Conservation (phyloP, 2,329 filamentous ascomycete genomes). For the Alternaria incomplexa region DNA sequence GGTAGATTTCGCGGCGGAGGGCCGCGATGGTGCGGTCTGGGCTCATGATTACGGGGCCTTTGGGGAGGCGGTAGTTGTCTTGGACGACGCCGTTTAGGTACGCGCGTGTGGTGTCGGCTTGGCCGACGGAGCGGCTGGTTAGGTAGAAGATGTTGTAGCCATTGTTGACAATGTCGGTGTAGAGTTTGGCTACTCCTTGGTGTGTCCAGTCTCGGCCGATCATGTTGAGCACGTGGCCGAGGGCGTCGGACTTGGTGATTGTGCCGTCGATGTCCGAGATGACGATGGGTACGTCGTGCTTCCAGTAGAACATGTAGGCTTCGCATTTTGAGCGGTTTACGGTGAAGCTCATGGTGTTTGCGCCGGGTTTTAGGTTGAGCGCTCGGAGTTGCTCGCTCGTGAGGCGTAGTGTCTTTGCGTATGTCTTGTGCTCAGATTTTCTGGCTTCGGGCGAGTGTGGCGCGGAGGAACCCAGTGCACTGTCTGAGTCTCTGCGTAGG, state of each 20-base stretch:
- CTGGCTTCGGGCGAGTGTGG: constrained; percentile 59
- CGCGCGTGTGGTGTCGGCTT: constrained; percentile 85
- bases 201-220: constrained; percentile 99
- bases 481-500: constrained; percentile 71
- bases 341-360: constrained; percentile 93
- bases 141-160: constrained; percentile 99
- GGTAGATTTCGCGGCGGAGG: constrained; percentile 86
- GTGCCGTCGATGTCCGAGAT: constrained; percentile 99
- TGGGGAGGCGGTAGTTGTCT: constrained; percentile 83
- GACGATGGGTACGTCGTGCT: constrained; percentile 87
- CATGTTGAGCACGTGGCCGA: constrained; percentile 94
- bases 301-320: constrained; percentile 94
- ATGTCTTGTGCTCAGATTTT: constrained; percentile 77
- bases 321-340: constrained; percentile 93
- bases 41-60: constrained; percentile 91
- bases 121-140: constrained; percentile 90
- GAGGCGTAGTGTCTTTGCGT: constrained; percentile 92
- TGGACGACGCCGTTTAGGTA: constrained; percentile 91
- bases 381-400: constrained; percentile 95
- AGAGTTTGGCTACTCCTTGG: constrained; percentile 93
- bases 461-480: constrained; percentile 69
- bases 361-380: constrained; percentile 79
- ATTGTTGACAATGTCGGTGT: constrained; percentile 92
- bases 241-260: constrained; percentile 94
- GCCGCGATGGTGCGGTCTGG: constrained; percentile 96